Evolutionary conservation across 2,329 filamentous ascomycete genomes (phyloP), one percentile per base, ranked within the genome.

Genomic region (Pseudonectria buxi): DNA sequence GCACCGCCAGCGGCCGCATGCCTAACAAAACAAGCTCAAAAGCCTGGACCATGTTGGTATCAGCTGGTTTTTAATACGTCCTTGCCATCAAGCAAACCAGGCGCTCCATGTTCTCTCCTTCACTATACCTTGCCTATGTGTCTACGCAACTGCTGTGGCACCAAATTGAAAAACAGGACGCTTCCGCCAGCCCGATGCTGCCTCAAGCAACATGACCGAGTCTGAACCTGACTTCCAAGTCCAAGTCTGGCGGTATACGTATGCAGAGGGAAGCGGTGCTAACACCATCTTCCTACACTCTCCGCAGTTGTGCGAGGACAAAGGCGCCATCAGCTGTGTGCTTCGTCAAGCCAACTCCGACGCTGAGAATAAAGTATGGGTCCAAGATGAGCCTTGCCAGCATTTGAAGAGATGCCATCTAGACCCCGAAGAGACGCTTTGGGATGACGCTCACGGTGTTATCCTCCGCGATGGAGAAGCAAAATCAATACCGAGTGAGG

Each of bases 371-470:
- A 45, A 39, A 22, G 44, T 39, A 12, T 47, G 39, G 42, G 25
- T 41, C 4, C 35, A 41, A 24, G 34, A 35, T 3, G n/a, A 44
- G 6, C 32, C 37, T 3, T 33, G 27, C n/a, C 26, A 18, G 10
- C 28, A 40, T 24, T 45, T 41, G 16, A 32, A 28, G 12, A 40
- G 38, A 26, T 33, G 28, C 5, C 10, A 14, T 7, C 31, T 32
- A n/a, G 24, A 25, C 3, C 18, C 33, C 2, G 32, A 25, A 11
- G 16, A 35, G n/a, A 26, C 33, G 18, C 18, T 41, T 4, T 32
- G 44, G 33, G 40, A 44, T 12, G 40, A 47, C 11, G 43, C 45
- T 7, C 45, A 47, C 25, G 45, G 43, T 6, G 36, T 47, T 35
- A 36, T 47, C 27, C 22, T 39, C 14, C 43, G 40, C 14, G 40